Conservation (phyloP, 805 yeast genomes). For the Metschnikowia picachoensis region DNA sequence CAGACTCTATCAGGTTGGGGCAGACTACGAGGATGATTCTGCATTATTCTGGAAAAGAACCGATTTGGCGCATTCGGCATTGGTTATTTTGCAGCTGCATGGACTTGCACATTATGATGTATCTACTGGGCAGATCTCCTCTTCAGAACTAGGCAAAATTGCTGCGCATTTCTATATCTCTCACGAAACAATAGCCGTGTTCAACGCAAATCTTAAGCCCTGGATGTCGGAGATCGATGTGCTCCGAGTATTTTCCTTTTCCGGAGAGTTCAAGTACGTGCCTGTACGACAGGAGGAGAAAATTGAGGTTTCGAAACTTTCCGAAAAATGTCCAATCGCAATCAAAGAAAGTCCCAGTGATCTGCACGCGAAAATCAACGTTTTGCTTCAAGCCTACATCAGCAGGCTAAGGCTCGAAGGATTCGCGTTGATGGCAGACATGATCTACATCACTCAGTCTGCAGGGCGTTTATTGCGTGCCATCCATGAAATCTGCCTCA, state of each 20-base stretch:
- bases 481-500: constrained; percentile 68
- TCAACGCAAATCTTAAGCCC: constrained; percentile 59
- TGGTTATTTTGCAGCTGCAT: constrained; percentile 51
- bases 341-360: constrained; percentile 68
- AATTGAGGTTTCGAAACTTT: constrained; percentile 61
- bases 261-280: constrained; percentile 81
- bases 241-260: constrained; percentile 68
- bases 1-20: constrained; percentile 67
- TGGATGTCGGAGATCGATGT: constrained; percentile 69
- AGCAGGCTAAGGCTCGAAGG: constrained; percentile 76
- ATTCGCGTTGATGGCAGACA: constrained; percentile 87
- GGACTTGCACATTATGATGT: constrained; percentile 60
- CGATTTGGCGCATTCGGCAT: constrained; percentile 75
- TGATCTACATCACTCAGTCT: constrained; percentile 88
- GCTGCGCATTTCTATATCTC: constrained; percentile 85
- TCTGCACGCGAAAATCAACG: constrained; percentile 72
- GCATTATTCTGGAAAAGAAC: constrained; percentile 49
- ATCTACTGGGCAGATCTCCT: constrained; percentile 31
- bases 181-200: constrained; percentile 66
- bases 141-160: constrained; percentile 72
- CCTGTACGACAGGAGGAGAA: constrained; percentile 87
- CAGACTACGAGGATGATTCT: constrained; percentile 51
- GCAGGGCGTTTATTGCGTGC: constrained; percentile 89
- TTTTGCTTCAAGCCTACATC: constrained; percentile 82
- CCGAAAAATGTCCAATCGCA: constrained; percentile 82